Base-by-base conservation (phyloP, 2,329 filamentous ascomycete species). In the Fusarium circinatum region DNA sequence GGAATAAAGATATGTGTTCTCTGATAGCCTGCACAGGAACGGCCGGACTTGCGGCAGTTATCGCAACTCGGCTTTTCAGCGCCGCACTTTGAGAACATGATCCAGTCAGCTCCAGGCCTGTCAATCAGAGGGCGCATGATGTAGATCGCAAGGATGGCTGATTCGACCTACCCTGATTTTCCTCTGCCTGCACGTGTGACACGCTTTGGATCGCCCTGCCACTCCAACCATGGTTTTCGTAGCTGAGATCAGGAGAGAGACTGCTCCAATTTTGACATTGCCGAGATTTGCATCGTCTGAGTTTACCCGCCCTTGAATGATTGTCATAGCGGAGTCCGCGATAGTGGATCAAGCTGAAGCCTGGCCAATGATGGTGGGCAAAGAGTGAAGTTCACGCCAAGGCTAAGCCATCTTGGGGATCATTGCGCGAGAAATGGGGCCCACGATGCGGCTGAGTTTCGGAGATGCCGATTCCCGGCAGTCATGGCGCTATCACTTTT, bases 371-470 rank as follows among this genome's bases (percentile, higher is more conserved):
- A 18, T 24, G 2, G 6, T 22, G 12, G 0, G 17, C 5, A 22
- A 1, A 1, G 0, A 6, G 8, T 20, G 20, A 15, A 4, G 11
- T 57, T 26, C 55, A 9, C 41, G n/a, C 14, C 30, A 22, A 58
- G 24, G 41, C 57, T 60, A 52, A 60, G 28, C 57, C 34, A 13
- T 52, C 2, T 32, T 30, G 1, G 57, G 57, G 20, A 60, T 60
- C 44, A 60, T 52, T 52, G 57, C 14, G 57, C 57, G 57, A 60
- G 57, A 60, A 60, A 36, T 15, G 57, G 57, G 57, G 4, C 51
- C 24, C 44, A 24, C 11, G 34, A 60, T 32, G 57, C 44, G 34
- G 57, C 57, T 60, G 57, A 39, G 57, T 28, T 52, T 28, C n/a
- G 0, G 8, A 38, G 47, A 24, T 60, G 57, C 57, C 57, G 57